Conservation (phyloP, 768 basidiomycete species). For the Amanita rubescens region DNA sequence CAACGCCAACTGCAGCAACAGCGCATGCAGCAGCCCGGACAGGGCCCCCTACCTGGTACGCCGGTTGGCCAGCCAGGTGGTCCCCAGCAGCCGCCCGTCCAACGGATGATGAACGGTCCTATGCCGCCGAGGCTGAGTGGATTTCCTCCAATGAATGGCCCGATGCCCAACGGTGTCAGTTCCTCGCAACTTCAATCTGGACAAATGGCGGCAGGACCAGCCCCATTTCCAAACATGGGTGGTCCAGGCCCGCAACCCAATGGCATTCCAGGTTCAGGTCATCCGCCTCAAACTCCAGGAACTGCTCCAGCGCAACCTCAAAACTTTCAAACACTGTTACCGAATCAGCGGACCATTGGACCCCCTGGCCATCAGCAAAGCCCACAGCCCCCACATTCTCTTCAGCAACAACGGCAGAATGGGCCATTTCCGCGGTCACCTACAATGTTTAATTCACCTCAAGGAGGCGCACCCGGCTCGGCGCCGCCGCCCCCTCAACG, state of each 20-base stretch:
- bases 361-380: slow-evolving; percentile 15
- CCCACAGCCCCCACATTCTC: slow-evolving; percentile 18
- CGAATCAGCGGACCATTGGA: slow-evolving; percentile 1
- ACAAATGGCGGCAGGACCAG: slow-evolving; percentile 9
- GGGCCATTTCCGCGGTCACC: slow-evolving; percentile 52
- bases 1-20: slow-evolving; percentile 22
- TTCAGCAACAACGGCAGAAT: slow-evolving; percentile 30
- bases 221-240: slow-evolving; percentile 15
- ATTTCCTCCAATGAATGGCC: slow-evolving; percentile 16
- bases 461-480: slow-evolving; percentile 25
- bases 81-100: slow-evolving; percentile 10
- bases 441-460: slow-evolving; percentile 55
- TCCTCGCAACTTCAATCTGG: slow-evolving; percentile 15
- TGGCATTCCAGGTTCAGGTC: slow-evolving; percentile 31
- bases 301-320: slow-evolving; percentile 22
- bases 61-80: slow-evolving; percentile 3
- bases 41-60: neutral
- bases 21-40: slow-evolving; percentile 9
- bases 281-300: slow-evolving; percentile 21
- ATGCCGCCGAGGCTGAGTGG: slow-evolving; percentile 15
- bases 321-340: slow-evolving; percentile 8
- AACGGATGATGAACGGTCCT: slow-evolving; percentile 13
- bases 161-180: slow-evolving; percentile 20
- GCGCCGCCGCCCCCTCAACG: slow-evolving; percentile 10
- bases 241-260: slow-evolving; percentile 35